Conservation (phyloP, 345 rosid species). For the Acer saccharum region DNA sequence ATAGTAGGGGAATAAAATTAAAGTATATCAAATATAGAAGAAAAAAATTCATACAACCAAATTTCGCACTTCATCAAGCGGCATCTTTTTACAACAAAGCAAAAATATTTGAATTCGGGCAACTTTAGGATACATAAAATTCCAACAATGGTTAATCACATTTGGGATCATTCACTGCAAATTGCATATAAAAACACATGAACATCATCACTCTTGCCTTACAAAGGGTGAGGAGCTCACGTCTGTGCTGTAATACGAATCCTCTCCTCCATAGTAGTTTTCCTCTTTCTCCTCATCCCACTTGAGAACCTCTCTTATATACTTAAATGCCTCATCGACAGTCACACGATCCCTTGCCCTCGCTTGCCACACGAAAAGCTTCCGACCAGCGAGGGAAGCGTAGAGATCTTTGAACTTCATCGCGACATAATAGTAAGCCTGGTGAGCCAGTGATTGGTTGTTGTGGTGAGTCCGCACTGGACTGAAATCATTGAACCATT, state of each 20-base stretch:
- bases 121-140: background rate
- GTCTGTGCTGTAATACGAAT: constrained; percentile 91
- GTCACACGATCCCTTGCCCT: constrained; percentile 75
- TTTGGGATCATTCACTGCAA: background rate
- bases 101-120: background rate
- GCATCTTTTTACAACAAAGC: background rate
- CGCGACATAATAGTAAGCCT: constrained; percentile 90
- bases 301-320: constrained; percentile 86
- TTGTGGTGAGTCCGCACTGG: constrained; percentile 66
- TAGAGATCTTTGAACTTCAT: constrained; percentile 95
- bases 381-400: constrained; percentile 66
- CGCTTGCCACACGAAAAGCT: constrained; percentile 94
- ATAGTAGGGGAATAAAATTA: background rate
- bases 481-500: constrained; percentile 88
- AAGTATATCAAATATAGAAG: background rate
- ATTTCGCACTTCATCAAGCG: background rate
- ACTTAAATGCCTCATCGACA: constrained; percentile 86
- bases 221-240: constrained; percentile 83
- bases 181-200: background rate
- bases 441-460: constrained; percentile 78
- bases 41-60: background rate
- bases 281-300: constrained; percentile 98
- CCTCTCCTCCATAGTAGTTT: constrained; percentile 70
- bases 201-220: constrained; percentile 44
- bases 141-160: background rate